Conservation (phyloP, 768 basidiomycete species). For the Termitomyces eurrhizus region DNA sequence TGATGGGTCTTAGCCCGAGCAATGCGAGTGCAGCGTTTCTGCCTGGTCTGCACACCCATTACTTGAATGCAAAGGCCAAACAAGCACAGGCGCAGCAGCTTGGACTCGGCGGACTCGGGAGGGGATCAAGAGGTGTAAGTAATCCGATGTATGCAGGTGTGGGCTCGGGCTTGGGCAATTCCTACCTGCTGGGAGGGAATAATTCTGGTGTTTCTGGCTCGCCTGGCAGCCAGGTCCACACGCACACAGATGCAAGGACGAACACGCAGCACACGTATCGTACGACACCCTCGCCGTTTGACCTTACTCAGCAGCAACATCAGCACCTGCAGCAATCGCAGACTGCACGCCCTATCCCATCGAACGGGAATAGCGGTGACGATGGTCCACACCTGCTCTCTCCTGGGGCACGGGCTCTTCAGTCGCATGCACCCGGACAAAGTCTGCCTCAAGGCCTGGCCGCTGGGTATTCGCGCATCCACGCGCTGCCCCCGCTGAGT, state of each 20-base stretch:
- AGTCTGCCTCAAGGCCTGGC: constrained; percentile 90
- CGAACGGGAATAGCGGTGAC: constrained; percentile 14
- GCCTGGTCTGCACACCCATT: constrained; percentile 65
- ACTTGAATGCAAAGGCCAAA: constrained; percentile 48
- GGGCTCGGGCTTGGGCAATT: neutral
- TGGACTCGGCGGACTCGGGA: constrained; percentile 24
- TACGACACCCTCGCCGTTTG: constrained; percentile 39
- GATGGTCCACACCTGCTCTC: constrained; percentile 40
- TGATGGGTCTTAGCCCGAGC: constrained; percentile 51
- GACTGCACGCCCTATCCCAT: constrained; percentile 27
- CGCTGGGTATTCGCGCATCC: constrained; percentile 86
- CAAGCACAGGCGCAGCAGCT: constrained; percentile 30
- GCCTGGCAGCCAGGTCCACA: constrained; percentile 28
- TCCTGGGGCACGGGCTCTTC: constrained; percentile 74
- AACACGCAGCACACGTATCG: constrained; percentile 36
- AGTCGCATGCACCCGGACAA: constrained; percentile 87
- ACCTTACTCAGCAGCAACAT: constrained; percentile 37
- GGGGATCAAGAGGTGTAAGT: constrained; percentile 30
- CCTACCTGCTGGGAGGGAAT: neutral
- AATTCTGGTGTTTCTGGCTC: constrained; percentile 22
- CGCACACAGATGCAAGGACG: constrained; percentile 36
- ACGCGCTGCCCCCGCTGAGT: constrained; percentile 54
- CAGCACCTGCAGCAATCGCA: constrained; percentile 26
- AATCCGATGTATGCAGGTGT: constrained; percentile 21
- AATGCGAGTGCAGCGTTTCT: constrained; percentile 84